Conservation (phyloP, 805 yeast genomes). For the Teunomyces aglyptinius region DNA sequence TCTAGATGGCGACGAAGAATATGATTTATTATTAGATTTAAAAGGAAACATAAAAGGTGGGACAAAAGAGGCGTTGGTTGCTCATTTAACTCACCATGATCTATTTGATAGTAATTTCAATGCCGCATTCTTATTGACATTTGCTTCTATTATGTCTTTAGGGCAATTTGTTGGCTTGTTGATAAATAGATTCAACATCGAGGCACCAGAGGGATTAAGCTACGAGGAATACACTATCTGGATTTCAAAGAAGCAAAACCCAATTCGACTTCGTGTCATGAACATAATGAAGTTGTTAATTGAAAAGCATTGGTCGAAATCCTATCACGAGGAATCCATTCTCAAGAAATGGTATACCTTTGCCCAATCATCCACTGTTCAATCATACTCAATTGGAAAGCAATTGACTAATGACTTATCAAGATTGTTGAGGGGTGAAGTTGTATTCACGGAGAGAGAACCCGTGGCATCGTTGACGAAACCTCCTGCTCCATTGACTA, state of each 20-base stretch:
- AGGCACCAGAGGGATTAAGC: constrained; percentile 85
- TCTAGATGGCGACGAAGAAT: constrained; percentile 64
- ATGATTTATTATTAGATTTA: constrained; percentile 54
- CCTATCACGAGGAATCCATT: constrained; percentile 50
- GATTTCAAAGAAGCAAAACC: constrained; percentile 67
- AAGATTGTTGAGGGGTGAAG: constrained; percentile 30
- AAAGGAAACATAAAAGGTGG: constrained; percentile 83
- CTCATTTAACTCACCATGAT: constrained; percentile 77
- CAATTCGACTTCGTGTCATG: constrained; percentile 64
- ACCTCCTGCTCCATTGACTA: constrained; percentile 42
- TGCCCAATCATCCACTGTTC: constrained; percentile 17
- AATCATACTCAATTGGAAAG: constrained; percentile 28
- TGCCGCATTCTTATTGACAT: constrained; percentile 68
- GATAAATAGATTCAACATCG: constrained; percentile 62
- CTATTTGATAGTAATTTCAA: constrained; percentile 61
- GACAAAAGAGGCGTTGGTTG: constrained; percentile 69
- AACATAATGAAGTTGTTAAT: constrained; percentile 65
- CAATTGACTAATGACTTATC: constrained; percentile 22
- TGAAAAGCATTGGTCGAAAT: constrained; percentile 67
- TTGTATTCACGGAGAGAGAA: constrained; percentile 23
- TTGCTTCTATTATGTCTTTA: constrained; percentile 70
- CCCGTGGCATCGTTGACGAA: constrained; percentile 27
- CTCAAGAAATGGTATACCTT: constrained; percentile 35
- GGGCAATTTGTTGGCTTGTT: constrained; percentile 57
- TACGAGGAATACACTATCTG: constrained; percentile 78